Conservation (phyloP, 2,329 filamentous ascomycete species). For the Fulvia fulva region DNA sequence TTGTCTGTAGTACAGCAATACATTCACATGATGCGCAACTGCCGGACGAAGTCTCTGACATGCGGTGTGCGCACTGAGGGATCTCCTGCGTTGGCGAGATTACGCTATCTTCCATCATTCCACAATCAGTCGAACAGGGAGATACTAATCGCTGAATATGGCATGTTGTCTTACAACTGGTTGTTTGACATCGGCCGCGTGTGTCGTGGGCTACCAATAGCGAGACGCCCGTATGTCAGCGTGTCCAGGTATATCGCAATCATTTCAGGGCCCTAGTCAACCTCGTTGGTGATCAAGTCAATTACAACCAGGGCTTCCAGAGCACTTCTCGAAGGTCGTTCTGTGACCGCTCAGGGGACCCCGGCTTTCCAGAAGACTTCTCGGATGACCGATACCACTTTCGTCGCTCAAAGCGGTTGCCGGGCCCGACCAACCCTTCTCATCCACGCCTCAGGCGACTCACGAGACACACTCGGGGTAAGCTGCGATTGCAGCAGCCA, state of each 20-base stretch:
- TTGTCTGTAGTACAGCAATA: not conserved
- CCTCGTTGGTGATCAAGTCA: not conserved
- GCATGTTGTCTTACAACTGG: not conserved
- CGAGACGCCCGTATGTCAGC: not conserved
- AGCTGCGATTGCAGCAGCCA: not conserved
- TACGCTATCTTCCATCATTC: not conserved
- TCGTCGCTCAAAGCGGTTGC: not conserved
- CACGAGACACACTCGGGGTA: not conserved
- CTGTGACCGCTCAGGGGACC: not conserved
- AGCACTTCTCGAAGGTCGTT: not conserved
- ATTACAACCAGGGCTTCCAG: not conserved
- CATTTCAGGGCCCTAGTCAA: not conserved
- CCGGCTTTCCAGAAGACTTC: not conserved
- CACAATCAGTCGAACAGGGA: not conserved
- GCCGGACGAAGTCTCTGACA: not conserved
- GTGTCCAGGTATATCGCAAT: not conserved
- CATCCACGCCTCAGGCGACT: not conserved
- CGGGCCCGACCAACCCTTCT: not conserved
- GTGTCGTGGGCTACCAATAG: not conserved
- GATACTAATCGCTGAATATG: not conserved
- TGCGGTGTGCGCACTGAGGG: not conserved
- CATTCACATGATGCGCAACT: not conserved
- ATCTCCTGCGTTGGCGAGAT: not conserved
- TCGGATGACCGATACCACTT: not conserved
- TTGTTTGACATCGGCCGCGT: not conserved